Base-by-base conservation (phyloP, 495 filamentous ascomycete genomes). In the Tetracladium marchalianum region DNA sequence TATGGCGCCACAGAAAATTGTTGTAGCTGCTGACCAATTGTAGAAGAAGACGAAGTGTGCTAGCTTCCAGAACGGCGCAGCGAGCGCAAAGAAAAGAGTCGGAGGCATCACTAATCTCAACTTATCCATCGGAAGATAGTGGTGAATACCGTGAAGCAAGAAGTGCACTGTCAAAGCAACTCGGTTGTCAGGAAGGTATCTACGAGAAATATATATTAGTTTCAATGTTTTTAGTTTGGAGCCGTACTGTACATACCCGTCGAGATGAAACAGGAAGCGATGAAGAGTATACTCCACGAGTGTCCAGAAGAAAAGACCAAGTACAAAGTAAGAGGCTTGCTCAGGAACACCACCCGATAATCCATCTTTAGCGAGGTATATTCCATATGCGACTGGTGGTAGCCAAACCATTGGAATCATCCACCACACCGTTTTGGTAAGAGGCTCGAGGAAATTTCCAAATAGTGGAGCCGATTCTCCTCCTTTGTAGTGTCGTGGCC, bases 81-180 rank as follows among this genome's bases (percentile, higher is more conserved):
- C 92, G 35, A 98, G 81, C 10, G 78, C 74, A 18, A 92, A 15
- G 58, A 98, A 97, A 12, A 99, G 69, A 1, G 87, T 76, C 0
- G 93, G 93, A 0, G 93, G 93, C 93, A 99, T 97, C 49, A 99
- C 93, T 15, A 99, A 81, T 35, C 93, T 80, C 48, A 93, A 85
- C 48, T 82, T 88, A 71, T 99, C 93, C 93, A 99, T 97, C 9
- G 93, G 93, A 36, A 99, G 75, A 58, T 95, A 99, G 65, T 99
- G 93, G 58, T 99, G 93, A 53, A 99, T 85, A 36, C 93, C 93
- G 57, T 99, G 93, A 33, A 99, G 83, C 24, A 95, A 65, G 69
- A 99, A 99, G 58, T 99, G 93, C 3, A 81, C 54, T 2, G 88
- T 95, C 49, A 97, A 70, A 46, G 78, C 81, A n/a, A 90, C 84